Evolutionary conservation across 108 stramenopile species (phyloP), one percentile per base, ranked within the genome.

Genomic region (Asterionellopsis glacialis): DNA sequence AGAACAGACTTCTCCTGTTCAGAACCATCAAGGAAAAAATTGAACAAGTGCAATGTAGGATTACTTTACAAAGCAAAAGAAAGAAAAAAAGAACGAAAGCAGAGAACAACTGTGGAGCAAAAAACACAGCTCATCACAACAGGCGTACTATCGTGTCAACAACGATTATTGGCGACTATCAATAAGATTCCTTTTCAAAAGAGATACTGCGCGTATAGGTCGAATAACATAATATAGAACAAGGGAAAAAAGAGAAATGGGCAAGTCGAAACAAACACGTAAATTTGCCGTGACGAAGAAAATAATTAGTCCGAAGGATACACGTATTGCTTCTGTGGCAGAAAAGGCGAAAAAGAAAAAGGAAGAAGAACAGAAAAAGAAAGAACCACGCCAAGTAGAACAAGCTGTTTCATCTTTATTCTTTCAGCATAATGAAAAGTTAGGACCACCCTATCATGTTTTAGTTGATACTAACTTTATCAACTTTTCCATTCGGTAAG

Each of bases 401-500:
- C 91, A 94, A 63, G 83, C 82, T 47, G 77, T 89, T 25, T 84
- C 95, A 11, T 84, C 95, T 45, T 79, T 99, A 65, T 99, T 97
- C 73, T 99, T 99, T 74, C 80, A 88, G 54, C 93, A 98, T 87
- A 99, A 99, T 73, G 90, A 90, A 23, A 94, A 96, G 45, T 77
- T 99, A 23, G 98, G 98, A 16, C 98, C 98, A 16, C 98, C 98
- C 25, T 99, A 98, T 67, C 95, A 96, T 69, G 84, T 99, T 9
- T 66, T 99, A 21, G 86, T 99, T 25, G 99, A 99, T 77, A 99
- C 99, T 27, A 99, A 99, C 78, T 98, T 98, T 85, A 92, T 99
- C 69, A 98, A 99, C 65, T 97, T 97, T 64, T 92, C 91, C 47
- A 98, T 98, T 61, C 87, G 86, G 80, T 82, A 63, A 38, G 79